Percentiles rank a stretch among this genome's conserved stretches.
Conservation (phyloP, 2,329 filamentous ascomycete species). For the Zymoseptoria ardabiliae region DNA sequence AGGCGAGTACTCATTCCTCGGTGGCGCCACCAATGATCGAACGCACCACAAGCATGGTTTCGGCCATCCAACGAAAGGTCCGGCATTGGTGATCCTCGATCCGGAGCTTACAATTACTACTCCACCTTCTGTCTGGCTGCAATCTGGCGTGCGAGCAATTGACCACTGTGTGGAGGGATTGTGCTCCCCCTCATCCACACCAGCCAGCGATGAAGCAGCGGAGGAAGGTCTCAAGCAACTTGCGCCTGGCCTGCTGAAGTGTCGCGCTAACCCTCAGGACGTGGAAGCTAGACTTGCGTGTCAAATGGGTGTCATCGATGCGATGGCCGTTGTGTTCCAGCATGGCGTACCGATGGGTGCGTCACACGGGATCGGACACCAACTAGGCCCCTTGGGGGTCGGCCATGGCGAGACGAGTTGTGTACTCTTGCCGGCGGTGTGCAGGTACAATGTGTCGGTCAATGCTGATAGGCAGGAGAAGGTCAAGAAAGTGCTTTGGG, state of each 20-base stretch:
- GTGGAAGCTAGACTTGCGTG: conserved; percentile 40
- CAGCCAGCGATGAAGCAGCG: conserved; percentile 32
- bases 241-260: conserved; percentile 39
- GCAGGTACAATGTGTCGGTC: conserved; percentile 45
- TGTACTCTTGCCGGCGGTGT: conserved; percentile 48
- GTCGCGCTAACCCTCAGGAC: conserved; percentile 32
- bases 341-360: conserved; percentile 35
- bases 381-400: conserved; percentile 47
- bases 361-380: conserved; percentile 38
- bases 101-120: conserved; percentile 46
- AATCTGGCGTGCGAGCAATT: conserved; percentile 49
- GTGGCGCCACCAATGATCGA: conserved; percentile 31
- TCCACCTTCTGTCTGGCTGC: conserved; percentile 49
- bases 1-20: conserved; percentile 32
- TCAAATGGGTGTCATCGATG: conserved; percentile 46
- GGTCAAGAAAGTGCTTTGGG: conserved; percentile 36
- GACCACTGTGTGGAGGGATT: conserved; percentile 54
- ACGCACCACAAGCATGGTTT: conserved; percentile 20
- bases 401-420: conserved; percentile 56
- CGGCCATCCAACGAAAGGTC: conserved; percentile 25
- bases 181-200: conserved; percentile 35
- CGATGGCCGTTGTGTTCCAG: conserved; percentile 44
- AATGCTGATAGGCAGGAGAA: conserved; percentile 38
- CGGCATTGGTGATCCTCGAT: conserved; percentile 51
- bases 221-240: conserved; percentile 34